Base-by-base conservation (phyloP, 768 basidiomycete species). In the Mycena belliarum region DNA sequence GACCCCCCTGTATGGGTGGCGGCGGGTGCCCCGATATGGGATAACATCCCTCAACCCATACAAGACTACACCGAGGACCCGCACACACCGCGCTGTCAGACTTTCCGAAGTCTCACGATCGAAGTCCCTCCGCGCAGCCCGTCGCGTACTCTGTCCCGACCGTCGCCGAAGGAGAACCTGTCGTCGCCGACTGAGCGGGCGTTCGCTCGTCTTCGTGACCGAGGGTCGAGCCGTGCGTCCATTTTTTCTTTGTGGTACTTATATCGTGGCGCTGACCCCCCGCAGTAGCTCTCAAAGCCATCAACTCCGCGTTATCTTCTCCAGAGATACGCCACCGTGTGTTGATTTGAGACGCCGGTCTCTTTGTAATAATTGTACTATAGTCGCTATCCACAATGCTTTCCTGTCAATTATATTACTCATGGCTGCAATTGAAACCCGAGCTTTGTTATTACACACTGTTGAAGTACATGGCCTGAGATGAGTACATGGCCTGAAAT, bases 1-100 rank as follows among this genome's bases (percentile, higher is more conserved):
- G 40, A 20, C 24, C 53, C 53, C n/a, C 59, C 47, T 21, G 46
- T 33, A 23, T 60, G 59, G 59, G 24, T 52, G 5, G 53, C 59
- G 41, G 59, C 54, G 6, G 40, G 45, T 1, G 45, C 54, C 23
- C 54, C 49, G 11, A 9, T 26, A 6, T 52, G 43, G 49, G 49
- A 56, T 26, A 18, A 16, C 21, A 4, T 29, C 20, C 35, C 33
- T 1, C 3, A 16, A 4, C 49, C 44, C 32, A 28, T 21, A 28
- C 25, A 49, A 25, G 7, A 41, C 40, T 23, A 18, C 38, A 15
- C 38, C 38, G 4, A 11, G 18, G n/a, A n/a, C 18, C 29, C n/a
- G 15, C 29, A 32, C 28, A 21, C 21, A 6, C 21, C 37, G 18
- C 42, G 26, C 11, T 24, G 40, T 24, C 32, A 35, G 40, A 18